Base-by-base conservation (phyloP, 225 moss, liverwort and hornwort species). In the Climacium dendroides region DNA sequence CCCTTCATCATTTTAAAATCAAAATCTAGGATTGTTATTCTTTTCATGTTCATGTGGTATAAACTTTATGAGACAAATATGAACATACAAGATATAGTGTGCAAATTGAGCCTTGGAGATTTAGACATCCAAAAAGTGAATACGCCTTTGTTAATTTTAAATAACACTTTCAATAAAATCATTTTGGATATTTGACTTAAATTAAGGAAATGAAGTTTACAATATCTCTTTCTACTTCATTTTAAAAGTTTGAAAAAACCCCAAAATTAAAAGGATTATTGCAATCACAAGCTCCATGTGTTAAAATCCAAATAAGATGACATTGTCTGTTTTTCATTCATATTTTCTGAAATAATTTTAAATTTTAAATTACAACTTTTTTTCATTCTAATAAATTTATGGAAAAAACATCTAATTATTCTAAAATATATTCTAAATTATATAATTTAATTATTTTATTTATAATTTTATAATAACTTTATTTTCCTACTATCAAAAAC, bases 321-420 rank as follows among this genome's bases (percentile, higher is more conserved):
- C 8, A 16, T 18, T 34, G 17, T 32, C 9, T 34, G 1, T 63
- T 34, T 63, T 34, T 63, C 34, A 63, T 32, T 17, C 32, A 15
- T 32, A 62, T 62, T 6, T 61, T 61, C 1, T 60, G 7, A 29
- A 26, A 60, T 7, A 7, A 3, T 15, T 29, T 29, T 14, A 29
- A 29, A 61, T 3, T 61, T 6, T 2, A 7, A 29, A 30, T 15
- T 7, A 12, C 4, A 29, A 13, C 12, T 61, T 1, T 15, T 61
- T 61, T 7, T 61, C 61, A 30, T 63, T 62, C 15, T 32, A 62
- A 15, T 8, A 16, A 1, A 62, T 8, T 62, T 62, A 62, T 62
- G 2, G 13, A 0, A 3, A 61, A 16, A 62, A 32, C 15, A 0
- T 2, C 5, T 4, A 0, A 62, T 15, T 30, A 32, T 30, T 62